A percentile compares a stretch with the other conserved stretches of the same genome.
phyloP scores from a whole-genome alignment of 2,329 filamentous ascomycete species.

The Calonectria henricotiae region DNA sequence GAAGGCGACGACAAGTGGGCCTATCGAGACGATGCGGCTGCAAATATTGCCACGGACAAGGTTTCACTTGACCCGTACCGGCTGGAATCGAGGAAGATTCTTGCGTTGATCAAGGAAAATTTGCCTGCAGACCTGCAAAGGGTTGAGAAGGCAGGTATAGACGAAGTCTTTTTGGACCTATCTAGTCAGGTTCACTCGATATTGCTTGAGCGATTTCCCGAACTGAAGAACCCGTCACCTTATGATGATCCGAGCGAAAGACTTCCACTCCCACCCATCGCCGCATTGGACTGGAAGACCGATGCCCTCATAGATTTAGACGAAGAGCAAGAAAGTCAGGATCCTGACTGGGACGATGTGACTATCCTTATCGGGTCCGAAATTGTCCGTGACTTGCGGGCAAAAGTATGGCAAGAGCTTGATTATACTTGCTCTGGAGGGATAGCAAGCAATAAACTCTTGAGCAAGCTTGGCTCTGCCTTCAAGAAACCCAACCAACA shows the following conservation, averaged over 20 bases:
- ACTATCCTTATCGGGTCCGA: slow-evolving; percentile 89
- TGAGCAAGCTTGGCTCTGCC: slow-evolving; percentile 93
- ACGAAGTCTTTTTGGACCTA: slow-evolving; percentile 95
- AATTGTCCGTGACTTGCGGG: slow-evolving; percentile 85
- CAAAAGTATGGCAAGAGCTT: slow-evolving; percentile 77
- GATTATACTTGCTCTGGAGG: slow-evolving; percentile 95
- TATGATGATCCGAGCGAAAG: slow-evolving; percentile 81
- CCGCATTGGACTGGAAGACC: slow-evolving; percentile 85
- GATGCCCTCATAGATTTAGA: slow-evolving; percentile 89
- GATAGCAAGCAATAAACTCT: slow-evolving; percentile 92
- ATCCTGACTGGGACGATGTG: slow-evolving; percentile 98
- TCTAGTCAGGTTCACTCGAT: slow-evolving; percentile 86
- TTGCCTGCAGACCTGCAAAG: slow-evolving; percentile 78
- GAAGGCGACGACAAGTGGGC: slow-evolving; percentile 94
- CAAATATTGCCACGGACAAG: slow-evolving; percentile 89
- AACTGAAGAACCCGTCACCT: slow-evolving; percentile 76
- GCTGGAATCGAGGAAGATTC: slow-evolving; percentile 85
- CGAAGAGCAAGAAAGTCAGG: slow-evolving; percentile 80
- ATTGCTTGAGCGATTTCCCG: slow-evolving; percentile 83
- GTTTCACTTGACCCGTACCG: slow-evolving; percentile 95
- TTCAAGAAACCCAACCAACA: slow-evolving; percentile 96
- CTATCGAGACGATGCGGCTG: slow-evolving; percentile 86
- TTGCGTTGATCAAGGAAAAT: slow-evolving; percentile 82
- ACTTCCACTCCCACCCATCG: slow-evolving; percentile 79
- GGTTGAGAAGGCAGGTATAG: slow-evolving; percentile 94